phyloP scores from a whole-genome alignment of 805 yeast species.

The Nakazawaea peltata region DNA sequence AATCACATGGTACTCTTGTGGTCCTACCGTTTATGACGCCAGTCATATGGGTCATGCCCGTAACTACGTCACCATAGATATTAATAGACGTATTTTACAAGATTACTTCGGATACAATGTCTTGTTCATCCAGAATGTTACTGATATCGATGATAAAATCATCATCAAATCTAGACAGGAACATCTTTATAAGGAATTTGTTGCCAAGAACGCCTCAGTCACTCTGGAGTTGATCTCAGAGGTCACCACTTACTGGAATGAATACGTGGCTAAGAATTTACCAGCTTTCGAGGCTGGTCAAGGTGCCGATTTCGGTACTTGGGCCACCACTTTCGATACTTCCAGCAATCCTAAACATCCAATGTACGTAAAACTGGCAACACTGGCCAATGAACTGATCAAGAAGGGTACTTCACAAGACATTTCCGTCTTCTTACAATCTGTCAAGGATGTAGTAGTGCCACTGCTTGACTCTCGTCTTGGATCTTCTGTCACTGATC shows the following conservation, averaged over 20 bases:
- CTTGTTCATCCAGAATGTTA: slow-evolving; percentile 88
- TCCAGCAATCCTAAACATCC: slow-evolving; percentile 73
- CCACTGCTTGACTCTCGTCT: slow-evolving; percentile 61
- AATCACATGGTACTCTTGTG: slow-evolving; percentile 95
- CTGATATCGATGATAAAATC: slow-evolving; percentile 98
- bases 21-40: slow-evolving; percentile 95
- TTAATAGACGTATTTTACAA: slow-evolving; percentile 80
- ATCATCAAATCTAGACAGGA: slow-evolving; percentile 91
- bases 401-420: slow-evolving; percentile 15
- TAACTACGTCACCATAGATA: slow-evolving; percentile 91
- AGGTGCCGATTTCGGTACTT: slow-evolving; percentile 33
- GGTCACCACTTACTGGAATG: slow-evolving; percentile 34
- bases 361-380: slow-evolving; percentile 68
- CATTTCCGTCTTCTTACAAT: slow-evolving; percentile 32
- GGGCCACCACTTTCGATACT: slow-evolving; percentile 45
- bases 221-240: slow-evolving; percentile 28
- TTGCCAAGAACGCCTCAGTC: slow-evolving; percentile 22
- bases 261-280: slow-evolving; percentile 48
- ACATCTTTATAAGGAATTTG: slow-evolving; percentile 62
- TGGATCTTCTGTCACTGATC: slow-evolving; percentile 79
- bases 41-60: slow-evolving; percentile 99
- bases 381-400: slow-evolving; percentile 41
- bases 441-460: slow-evolving; percentile 69
- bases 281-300: slow-evolving; percentile 26
- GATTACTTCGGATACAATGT: slow-evolving; percentile 90